Percentiles rank a stretch among this genome's conserved stretches.
phyloP scores from a whole-genome alignment of 805 yeast genomes.

The Saccharomycopsis selenospora region DNA sequence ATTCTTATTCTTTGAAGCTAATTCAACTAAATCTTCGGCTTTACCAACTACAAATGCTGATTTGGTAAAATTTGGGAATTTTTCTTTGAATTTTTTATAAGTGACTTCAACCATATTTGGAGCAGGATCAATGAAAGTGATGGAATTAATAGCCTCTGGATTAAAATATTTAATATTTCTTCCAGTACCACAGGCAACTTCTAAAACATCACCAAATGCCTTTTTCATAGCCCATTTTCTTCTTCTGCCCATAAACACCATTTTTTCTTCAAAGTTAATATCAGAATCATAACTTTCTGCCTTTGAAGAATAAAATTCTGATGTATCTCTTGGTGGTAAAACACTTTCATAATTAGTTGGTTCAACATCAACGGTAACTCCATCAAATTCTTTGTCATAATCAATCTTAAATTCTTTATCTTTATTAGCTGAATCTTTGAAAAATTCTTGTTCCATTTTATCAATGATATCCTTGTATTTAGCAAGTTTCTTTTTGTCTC shows the following conservation, averaged over 20 bases:
- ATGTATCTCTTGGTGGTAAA: slow-evolving; percentile 72
- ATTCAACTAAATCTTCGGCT: slow-evolving; percentile 68
- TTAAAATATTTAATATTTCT: slow-evolving; percentile 75
- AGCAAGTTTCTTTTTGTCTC: slow-evolving; percentile 52
- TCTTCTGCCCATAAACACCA: slow-evolving; percentile 44
- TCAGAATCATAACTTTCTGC: slow-evolving; percentile 79
- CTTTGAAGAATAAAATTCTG: slow-evolving; percentile 65
- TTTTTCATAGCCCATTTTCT: slow-evolving; percentile 76
- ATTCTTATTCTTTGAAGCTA: slow-evolving; percentile 35
- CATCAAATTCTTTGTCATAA: slow-evolving; percentile 13
- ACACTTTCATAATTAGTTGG: slow-evolving; percentile 28
- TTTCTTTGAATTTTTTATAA: slow-evolving; percentile 58
- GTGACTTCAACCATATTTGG: slow-evolving; percentile 78
- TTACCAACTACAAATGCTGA: slow-evolving; percentile 87
- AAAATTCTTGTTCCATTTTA: slow-evolving; percentile 25
- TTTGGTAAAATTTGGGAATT: slow-evolving; percentile 57
- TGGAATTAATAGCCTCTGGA: slow-evolving; percentile 52
- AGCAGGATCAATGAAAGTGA: slow-evolving; percentile 84
- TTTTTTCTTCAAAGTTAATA: slow-evolving; percentile 49
- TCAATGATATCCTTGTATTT: slow-evolving; percentile 50
- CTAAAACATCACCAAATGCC: slow-evolving; percentile 81
- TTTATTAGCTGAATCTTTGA: slow-evolving; percentile 24
- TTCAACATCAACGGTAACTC: slow-evolving; percentile 18
- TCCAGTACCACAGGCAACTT: slow-evolving; percentile 95
- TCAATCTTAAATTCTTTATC: slow-evolving; percentile 26